Evolutionary conservation across 2,329 filamentous ascomycete species (phyloP).

Genomic region (Aspergillus fumigatus): DNA sequence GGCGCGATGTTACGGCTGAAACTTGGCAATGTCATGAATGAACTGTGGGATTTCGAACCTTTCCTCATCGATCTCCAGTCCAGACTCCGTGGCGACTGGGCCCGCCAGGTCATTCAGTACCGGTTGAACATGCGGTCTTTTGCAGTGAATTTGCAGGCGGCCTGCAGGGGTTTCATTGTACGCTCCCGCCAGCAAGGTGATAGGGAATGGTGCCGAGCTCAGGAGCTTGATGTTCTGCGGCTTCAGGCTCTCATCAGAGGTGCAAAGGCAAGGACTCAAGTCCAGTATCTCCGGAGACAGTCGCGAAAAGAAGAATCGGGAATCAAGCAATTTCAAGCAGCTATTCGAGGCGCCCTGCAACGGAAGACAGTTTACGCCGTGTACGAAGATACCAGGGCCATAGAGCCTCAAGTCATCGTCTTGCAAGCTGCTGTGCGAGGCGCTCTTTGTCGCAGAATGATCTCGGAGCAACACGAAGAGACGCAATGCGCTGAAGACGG

Average conservation of each 20-base stretch:
- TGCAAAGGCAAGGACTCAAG: slow-evolving; percentile 39
- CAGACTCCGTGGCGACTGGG: slow-evolving; percentile 80
- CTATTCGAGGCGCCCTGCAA: slow-evolving; percentile 47
- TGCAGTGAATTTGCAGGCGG: slow-evolving; percentile 73
- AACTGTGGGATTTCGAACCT: slow-evolving; percentile 81
- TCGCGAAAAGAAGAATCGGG: slow-evolving; percentile 39
- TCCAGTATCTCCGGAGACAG: slow-evolving; percentile 38
- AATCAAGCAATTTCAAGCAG: slow-evolving; percentile 51
- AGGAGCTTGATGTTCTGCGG: slow-evolving; percentile 67
- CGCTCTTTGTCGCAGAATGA: slow-evolving; percentile 26
- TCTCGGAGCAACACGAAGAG: slow-evolving; percentile 19
- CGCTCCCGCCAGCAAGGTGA: slow-evolving; percentile 60
- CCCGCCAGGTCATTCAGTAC: slow-evolving; percentile 77
- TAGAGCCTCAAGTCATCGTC: slow-evolving; percentile 57
- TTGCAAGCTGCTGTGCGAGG: slow-evolving; percentile 59
- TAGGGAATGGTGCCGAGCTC: slow-evolving; percentile 67
- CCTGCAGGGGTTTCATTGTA: slow-evolving; percentile 69
- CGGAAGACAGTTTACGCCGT: slow-evolving; percentile 44
- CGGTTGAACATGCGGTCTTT: slow-evolving; percentile 77
- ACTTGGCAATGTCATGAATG: slow-evolving; percentile 79
- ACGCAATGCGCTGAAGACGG: slow-evolving; percentile 46
- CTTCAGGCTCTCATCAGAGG: slow-evolving; percentile 77
- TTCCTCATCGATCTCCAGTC: slow-evolving; percentile 78
- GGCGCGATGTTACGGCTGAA: slow-evolving; percentile 73
- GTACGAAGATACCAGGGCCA: slow-evolving; percentile 58